These are phyloP conservation scores for Tulasnella sp. DNA, from an alignment of 768 basidiomycete genomes.

Conservation along the genomic window DNA sequence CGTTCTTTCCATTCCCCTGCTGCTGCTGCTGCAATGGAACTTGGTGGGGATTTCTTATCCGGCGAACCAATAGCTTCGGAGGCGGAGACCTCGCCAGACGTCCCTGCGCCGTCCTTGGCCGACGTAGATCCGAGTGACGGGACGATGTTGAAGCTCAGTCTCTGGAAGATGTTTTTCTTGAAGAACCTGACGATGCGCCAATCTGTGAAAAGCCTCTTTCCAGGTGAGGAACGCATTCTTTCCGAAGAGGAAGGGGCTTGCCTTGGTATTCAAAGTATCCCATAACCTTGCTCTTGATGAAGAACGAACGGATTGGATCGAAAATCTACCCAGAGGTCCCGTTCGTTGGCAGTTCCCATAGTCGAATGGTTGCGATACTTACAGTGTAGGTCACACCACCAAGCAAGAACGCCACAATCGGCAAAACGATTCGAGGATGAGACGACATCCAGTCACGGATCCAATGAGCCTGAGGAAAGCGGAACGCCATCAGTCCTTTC, in stretches of 20 bases:
- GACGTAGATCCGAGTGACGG: background rate
- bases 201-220: conserved; percentile 45
- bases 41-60: conserved; percentile 26
- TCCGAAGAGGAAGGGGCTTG: conserved; percentile 37
- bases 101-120: conserved; percentile 1
- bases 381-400: conserved; percentile 88
- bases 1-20: conserved; percentile 77
- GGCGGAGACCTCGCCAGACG: background rate
- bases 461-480: conserved; percentile 44
- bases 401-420: conserved; percentile 78
- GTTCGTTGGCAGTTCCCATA: background rate
- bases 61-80: conserved; percentile 13
- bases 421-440: conserved; percentile 84
- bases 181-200: conserved; percentile 76
- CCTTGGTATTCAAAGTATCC: conserved; percentile 80
- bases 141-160: conserved; percentile 39
- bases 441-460: conserved; percentile 74
- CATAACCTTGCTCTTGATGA: conserved; percentile 75
- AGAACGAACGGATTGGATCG: conserved; percentile 82
- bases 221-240: background rate
- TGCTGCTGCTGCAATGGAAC: conserved; percentile 32
- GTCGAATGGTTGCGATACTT: conserved; percentile 35
- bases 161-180: conserved; percentile 55
- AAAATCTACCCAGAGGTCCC: conserved; percentile 59
- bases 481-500: background rate